Conservation (phyloP, 2,329 filamentous ascomycete species). For the Phoma sp. region DNA sequence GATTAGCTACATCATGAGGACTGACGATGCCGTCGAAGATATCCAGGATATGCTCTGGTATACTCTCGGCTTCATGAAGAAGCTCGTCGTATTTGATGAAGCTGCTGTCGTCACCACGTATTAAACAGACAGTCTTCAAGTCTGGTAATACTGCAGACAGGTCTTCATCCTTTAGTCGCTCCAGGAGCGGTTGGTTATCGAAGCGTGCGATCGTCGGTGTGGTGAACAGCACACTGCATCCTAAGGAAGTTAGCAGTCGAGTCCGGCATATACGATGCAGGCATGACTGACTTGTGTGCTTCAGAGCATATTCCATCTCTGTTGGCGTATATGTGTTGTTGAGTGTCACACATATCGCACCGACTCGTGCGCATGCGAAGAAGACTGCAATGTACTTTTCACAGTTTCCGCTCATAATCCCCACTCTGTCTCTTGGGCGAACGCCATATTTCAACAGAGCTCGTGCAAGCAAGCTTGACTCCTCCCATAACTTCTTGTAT, state of each 20-base stretch:
- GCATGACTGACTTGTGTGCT: slow-evolving; percentile 66
- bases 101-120: slow-evolving; percentile 47
- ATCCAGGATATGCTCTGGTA: slow-evolving; percentile 44
- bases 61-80: slow-evolving; percentile 46
- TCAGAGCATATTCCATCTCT: slow-evolving; percentile 73
- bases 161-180: slow-evolving; percentile 33
- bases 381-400: slow-evolving; percentile 69
- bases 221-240: slow-evolving; percentile 76
- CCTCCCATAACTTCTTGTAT: slow-evolving; percentile 54
- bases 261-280: background rate
- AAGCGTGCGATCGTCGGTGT: slow-evolving; percentile 71
- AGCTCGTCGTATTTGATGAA: slow-evolving; percentile 68
- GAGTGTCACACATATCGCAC: slow-evolving; percentile 69
- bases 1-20: slow-evolving; percentile 44
- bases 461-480: slow-evolving; percentile 49
- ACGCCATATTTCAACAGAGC: slow-evolving; percentile 70
- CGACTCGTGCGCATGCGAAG: slow-evolving; percentile 68
- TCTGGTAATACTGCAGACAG: slow-evolving; percentile 31
- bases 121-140: slow-evolving; percentile 39
- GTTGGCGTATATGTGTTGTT: slow-evolving; percentile 82
- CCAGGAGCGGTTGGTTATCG: slow-evolving; percentile 67
- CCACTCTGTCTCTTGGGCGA: slow-evolving; percentile 71
- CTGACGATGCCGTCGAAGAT: slow-evolving; percentile 46
- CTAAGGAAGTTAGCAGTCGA: slow-evolving; percentile 47
- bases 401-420: slow-evolving; percentile 73